Conservation (phyloP, 2,329 filamentous ascomycete genomes). For the Fusarium humuli region DNA sequence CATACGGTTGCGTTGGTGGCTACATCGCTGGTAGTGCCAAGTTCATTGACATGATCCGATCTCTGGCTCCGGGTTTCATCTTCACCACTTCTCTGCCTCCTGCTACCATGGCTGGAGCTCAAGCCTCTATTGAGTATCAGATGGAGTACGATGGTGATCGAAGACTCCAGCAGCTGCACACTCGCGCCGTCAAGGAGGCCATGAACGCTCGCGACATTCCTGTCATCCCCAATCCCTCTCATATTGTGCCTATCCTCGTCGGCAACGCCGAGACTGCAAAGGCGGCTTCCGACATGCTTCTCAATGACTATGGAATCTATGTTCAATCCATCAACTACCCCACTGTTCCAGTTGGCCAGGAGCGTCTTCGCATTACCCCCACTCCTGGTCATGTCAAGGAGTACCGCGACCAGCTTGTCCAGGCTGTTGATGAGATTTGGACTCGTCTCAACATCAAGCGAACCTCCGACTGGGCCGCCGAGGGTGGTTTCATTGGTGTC, state of each 20-base stretch:
- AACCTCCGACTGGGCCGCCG: conserved; percentile 88
- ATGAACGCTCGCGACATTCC: conserved; percentile 85
- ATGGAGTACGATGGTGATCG: conserved; percentile 86
- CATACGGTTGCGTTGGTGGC: conserved; percentile 96
- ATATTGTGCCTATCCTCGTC: conserved; percentile 94
- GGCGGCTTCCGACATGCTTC: conserved; percentile 89
- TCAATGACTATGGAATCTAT: conserved; percentile 92
- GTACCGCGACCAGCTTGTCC: conserved; percentile 86
- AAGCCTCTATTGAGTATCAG: conserved; percentile 93
- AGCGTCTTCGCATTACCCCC: conserved; percentile 93
- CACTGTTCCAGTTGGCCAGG: conserved; percentile 97
- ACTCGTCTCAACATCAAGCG: conserved; percentile 88
- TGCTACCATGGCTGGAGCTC: conserved; percentile 95
- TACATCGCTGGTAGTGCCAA: conserved; percentile 93
- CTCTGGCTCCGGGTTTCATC: conserved; percentile 96
- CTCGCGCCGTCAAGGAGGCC: conserved; percentile 90
- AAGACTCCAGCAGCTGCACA: conserved; percentile 94
- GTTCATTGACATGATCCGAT: conserved; percentile 92
- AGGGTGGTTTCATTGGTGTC: conserved; percentile 95
- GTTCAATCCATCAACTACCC: conserved; percentile 99
- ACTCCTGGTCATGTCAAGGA: conserved; percentile 91
- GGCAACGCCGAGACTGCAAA: conserved; percentile 95
- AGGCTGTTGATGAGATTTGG: conserved; percentile 90
- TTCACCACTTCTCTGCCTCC: conserved; percentile 98
- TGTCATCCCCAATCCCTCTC: conserved; percentile 96